phyloP scores from a whole-genome alignment of 2,329 filamentous ascomycete genomes.

The Emydomyces testavorans region DNA sequence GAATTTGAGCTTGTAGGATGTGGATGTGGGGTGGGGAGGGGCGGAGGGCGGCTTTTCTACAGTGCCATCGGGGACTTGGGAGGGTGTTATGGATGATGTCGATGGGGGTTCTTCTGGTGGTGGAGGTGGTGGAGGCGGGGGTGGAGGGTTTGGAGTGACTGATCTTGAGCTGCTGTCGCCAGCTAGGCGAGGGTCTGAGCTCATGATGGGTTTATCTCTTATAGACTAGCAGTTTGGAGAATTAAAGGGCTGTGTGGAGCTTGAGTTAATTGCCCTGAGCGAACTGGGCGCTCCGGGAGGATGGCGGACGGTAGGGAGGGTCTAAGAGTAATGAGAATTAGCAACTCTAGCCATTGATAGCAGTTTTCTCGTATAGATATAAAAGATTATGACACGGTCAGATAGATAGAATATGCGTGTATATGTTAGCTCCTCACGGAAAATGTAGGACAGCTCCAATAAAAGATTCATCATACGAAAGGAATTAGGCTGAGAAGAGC shows the following conservation, averaged over 20 bases:
- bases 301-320: background rate
- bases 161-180: constrained; percentile 3
- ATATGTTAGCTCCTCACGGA: constrained; percentile 19
- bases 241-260: background rate
- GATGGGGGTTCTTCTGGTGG: constrained; percentile 2
- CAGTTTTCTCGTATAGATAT: background rate
- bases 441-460: constrained; percentile 27
- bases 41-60: constrained; percentile 10
- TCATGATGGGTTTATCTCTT: constrained; percentile 1
- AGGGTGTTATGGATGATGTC: background rate
- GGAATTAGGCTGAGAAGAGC: background rate
- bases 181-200: constrained; percentile 8
- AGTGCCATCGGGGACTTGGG: background rate
- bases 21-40: constrained; percentile 35
- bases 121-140: constrained; percentile 9
- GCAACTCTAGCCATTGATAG: background rate
- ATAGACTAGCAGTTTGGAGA: background rate
- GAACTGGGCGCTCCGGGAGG: background rate
- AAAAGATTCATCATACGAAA: constrained; percentile 22
- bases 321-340: constrained; percentile 7
- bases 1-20: constrained; percentile 59
- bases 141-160: constrained; percentile 2
- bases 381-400: constrained; percentile 12
- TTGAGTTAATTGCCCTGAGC: background rate
- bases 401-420: constrained; percentile 19